phyloP scores from a whole-genome alignment of 2,329 filamentous ascomycete genomes.

The Apiospora koreana region DNA sequence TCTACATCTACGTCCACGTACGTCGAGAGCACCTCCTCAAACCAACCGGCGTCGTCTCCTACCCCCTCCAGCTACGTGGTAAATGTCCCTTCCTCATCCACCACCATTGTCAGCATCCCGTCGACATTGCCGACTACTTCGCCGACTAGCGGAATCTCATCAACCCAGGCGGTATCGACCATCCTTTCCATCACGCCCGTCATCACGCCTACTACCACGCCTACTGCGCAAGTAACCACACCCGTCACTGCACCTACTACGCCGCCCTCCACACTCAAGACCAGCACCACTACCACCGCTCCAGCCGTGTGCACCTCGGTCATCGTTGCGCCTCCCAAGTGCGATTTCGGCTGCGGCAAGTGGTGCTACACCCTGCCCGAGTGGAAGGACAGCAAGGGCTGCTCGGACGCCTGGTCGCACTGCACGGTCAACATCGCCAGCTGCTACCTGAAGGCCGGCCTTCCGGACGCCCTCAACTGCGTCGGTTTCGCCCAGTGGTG shows the following conservation, averaged over 20 bases:
- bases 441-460: conserved; percentile 54
- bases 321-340: conserved; percentile 44
- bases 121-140: neutral
- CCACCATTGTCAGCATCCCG: neutral
- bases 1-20: conserved; percentile 1
- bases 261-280: conserved; percentile 11
- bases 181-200: neutral
- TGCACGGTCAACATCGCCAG: conserved; percentile 49
- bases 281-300: conserved; percentile 32
- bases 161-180: neutral
- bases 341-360: conserved; percentile 56
- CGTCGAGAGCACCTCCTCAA: neutral
- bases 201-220: conserved; percentile 15
- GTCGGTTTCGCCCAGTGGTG: conserved; percentile 55
- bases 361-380: conserved; percentile 47
- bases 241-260: no score
- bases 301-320: conserved; percentile 49
- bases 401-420: conserved; percentile 43
- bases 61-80: neutral
- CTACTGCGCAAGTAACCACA: no score
- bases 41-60: neutral
- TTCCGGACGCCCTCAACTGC: conserved; percentile 50
- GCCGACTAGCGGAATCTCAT: conserved; percentile 17
- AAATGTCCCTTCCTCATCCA: neutral
- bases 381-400: conserved; percentile 45